These are phyloP conservation scores for Lyophyllum atratum DNA, from an alignment of 768 basidiomycete genomes.

Conservation along the genomic window DNA sequence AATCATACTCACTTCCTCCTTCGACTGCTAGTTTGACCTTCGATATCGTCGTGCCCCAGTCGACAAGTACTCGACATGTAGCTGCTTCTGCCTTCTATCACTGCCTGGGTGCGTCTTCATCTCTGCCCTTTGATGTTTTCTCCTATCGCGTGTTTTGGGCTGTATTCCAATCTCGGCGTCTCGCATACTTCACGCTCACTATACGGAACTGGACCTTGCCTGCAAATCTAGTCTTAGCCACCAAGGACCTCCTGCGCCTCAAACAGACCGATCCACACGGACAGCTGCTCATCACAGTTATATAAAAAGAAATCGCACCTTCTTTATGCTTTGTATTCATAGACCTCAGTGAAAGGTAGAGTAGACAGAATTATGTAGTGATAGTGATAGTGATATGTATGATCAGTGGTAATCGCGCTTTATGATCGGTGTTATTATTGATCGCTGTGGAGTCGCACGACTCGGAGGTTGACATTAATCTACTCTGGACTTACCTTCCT, in stretches of 20 bases:
- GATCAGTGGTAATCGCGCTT: no score
- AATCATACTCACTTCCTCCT: conserved; percentile 57
- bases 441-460: conserved; percentile 4
- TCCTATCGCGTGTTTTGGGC: neutral
- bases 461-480: conserved; percentile 8
- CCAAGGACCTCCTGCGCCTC: conserved; percentile 68
- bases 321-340: neutral
- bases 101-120: conserved; percentile 62
- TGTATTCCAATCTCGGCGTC: neutral
- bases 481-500: conserved; percentile 1
- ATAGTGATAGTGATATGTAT: no score
- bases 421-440: no score
- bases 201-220: conserved; percentile 4
- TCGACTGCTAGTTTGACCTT: conserved; percentile 53
- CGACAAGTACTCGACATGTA: conserved; percentile 71
- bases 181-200: neutral
- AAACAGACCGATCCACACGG: conserved; percentile 65
- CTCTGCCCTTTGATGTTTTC: neutral
- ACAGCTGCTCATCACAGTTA: conserved; percentile 9
- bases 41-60: conserved; percentile 63
- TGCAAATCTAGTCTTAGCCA: conserved; percentile 60
- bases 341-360: no score
- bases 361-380: no score
- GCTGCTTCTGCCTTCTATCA: conserved; percentile 86
- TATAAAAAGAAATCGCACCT: neutral